These are phyloP conservation scores for Durusdinium trenchii DNA, from an alignment of 73 alveolate genomes.

Conservation along the genomic window DNA sequence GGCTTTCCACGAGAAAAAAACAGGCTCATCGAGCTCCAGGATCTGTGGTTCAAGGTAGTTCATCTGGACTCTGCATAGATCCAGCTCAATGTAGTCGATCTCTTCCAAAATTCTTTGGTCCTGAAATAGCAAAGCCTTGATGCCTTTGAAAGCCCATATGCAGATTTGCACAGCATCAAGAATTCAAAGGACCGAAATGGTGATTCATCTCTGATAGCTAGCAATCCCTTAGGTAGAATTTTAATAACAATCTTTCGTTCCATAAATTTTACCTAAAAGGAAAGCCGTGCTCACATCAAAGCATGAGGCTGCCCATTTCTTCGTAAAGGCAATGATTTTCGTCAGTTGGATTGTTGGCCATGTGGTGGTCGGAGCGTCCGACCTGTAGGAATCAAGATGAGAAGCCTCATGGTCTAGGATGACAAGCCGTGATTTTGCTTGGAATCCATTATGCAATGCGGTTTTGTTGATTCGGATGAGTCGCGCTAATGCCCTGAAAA, in stretches of 20 bases:
- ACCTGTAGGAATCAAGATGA: not conserved
- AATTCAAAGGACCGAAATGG: not conserved
- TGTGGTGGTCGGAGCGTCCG: not conserved
- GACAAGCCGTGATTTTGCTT: not conserved
- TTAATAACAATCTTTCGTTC: not conserved
- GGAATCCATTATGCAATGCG: not conserved
- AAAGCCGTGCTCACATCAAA: slow-evolving; percentile 25
- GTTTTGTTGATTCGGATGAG: too few species aligned
- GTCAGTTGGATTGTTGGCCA: not conserved
- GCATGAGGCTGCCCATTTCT: not conserved
- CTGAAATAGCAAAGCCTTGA: not conserved
- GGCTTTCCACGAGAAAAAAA: too few species aligned
- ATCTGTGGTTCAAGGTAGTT: too few species aligned
- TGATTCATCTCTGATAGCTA: not conserved
- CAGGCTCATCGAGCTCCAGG: too few species aligned
- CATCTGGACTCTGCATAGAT: too few species aligned
- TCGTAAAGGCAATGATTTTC: not conserved
- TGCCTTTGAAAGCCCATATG: slow-evolving; percentile 7
- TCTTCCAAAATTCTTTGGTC: not conserved
- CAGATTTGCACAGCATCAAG: not conserved
- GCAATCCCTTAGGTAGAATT: not conserved
- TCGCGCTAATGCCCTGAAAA: too few species aligned
- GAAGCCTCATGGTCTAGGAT: not conserved
- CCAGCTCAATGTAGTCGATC: not conserved
- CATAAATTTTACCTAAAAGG: not conserved